phyloP scores from a whole-genome alignment of 257 asterid species.

The Solanum pimpinellifolium region DNA sequence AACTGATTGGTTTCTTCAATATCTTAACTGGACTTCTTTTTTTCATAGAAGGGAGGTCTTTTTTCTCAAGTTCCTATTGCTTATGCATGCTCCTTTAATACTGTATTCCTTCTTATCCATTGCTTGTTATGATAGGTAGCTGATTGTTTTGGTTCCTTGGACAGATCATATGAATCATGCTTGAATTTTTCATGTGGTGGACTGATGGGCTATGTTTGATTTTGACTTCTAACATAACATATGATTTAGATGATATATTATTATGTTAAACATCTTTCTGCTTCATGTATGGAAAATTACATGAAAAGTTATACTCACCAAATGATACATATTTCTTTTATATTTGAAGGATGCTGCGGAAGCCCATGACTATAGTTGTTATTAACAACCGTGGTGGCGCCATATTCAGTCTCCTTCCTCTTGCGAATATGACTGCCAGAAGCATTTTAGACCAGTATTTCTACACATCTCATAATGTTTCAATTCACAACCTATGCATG shows the following conservation, averaged over 20 bases:
- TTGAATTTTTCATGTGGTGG: background rate
- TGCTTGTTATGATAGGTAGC: background rate
- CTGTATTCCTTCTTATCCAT: background rate
- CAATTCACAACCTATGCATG: slow-evolving; percentile 56
- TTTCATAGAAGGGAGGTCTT: background rate
- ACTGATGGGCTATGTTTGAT: background rate
- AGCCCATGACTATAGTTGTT: slow-evolving; percentile 78
- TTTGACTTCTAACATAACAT: background rate
- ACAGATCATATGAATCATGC: background rate
- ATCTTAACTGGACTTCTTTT: background rate
- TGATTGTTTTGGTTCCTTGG: background rate
- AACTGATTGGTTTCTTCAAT: background rate
- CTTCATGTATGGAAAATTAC: background rate
- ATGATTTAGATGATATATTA: background rate
- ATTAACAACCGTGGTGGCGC: slow-evolving; percentile 96
- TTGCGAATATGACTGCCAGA: slow-evolving; percentile 46
- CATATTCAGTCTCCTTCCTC: slow-evolving; percentile 90
- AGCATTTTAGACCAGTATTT: slow-evolving; percentile 68
- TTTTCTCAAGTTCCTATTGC: background rate
- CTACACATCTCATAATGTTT: slow-evolving; percentile 83
- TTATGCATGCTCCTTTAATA: background rate
- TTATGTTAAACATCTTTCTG: background rate
- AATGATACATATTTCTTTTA: background rate
- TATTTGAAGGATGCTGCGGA: slow-evolving; percentile 48
- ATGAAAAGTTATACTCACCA: background rate